Base-by-base conservation (phyloP, 306 rosid species). In the Argentina anserina region DNA sequence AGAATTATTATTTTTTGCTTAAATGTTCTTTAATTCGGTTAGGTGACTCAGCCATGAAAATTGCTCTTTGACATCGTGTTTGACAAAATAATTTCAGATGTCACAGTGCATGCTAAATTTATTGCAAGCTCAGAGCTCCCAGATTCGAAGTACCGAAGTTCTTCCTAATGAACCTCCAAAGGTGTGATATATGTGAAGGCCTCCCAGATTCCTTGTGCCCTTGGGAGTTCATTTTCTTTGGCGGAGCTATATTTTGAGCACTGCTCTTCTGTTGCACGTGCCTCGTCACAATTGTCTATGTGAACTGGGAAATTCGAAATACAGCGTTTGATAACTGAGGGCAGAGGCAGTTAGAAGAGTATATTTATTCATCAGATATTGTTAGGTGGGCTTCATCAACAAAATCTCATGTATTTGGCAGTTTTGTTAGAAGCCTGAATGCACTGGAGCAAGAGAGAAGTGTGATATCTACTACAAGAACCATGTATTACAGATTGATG, bases 101-200 rank as follows among this genome's bases (percentile, higher is more conserved):
- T 37, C 70, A 79, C 29, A 55, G 73, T 73, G 82, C 82, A 73
- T 73, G 78, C 42, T 28, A 60, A 67, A 67, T 14, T 28, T 73
- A 47, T 36, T 79, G 68, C 66, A 79, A 67, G 74, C 53, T 73
- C 47, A 42, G 21, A 26, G 65, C 26, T 58, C 71, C 5, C 62
- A 13, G 40, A 55, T 64, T 72, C 46, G 64, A 20, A 43, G 63
- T 43, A 37, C 74, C 20, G 53, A 36, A 31, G 45, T 50, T 50
- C 40, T 23, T 64, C 64, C 14, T 11, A 46, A 21, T 20, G 46
- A 47, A 39, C 50, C 70, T 14, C 47, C 52, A 29, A 61, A 49
- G 49, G 63, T 26, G 56, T 68, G 64, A 37, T 45, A 55, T 71
- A 56, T 33, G 63, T 45, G 43, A 65, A 65, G 9, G 26, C 53